Base-by-base conservation (phyloP, 2,329 filamentous ascomycete species). In the Scytalidium lignicola region DNA sequence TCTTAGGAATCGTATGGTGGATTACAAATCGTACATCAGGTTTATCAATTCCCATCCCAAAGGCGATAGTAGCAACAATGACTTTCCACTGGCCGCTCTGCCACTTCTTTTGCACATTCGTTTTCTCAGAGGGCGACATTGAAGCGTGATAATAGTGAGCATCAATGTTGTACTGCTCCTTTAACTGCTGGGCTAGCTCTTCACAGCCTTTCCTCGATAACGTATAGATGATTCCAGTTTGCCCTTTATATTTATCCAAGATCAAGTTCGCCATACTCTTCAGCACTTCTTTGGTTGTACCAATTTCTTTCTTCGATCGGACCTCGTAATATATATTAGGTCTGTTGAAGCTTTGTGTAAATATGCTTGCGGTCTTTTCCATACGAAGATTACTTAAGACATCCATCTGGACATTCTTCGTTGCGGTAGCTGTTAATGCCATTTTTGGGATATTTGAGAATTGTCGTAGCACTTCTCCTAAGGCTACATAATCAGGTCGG, bases 41-140 rank as follows among this genome's bases (percentile, higher is more conserved):
- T 67, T 99, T 99, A 72, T 99, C 93, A 56, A 99, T 99, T n/a
- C 93, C 93, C 93, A 99, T 99, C 6, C 93, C 93, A 64, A 99
- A 99, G 20, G 93, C 93, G 66, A 99, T 97, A 0, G 93, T 99
- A 18, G 93, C 95, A 44, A 99, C 93, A 41, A 99, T 95, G 28
- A 99, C 88, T 58, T 96, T 87, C 60, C 85, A 80, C 46, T 74
- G 71, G 5, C 90, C 90, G 41, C 70, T 72, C 66, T 99, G 93
- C 93, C 93, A 99, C 23, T 82, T 68, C 52, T 79, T 79, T 66
- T 97, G 92, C 3, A 93, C 79, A 6, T 76, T 65, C 1, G 76
- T 74, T 64, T 92, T 92, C 46, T 87, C 80, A 3, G 78, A 70
- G 0, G 85, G 65, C 2, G 81, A 71, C 69, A 99, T 82, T 4